Percentiles rank a stretch among this genome's conserved stretches.
phyloP scores from a whole-genome alignment of 176 grass and related monocot genomes.

The Oropetium thomaeum region DNA sequence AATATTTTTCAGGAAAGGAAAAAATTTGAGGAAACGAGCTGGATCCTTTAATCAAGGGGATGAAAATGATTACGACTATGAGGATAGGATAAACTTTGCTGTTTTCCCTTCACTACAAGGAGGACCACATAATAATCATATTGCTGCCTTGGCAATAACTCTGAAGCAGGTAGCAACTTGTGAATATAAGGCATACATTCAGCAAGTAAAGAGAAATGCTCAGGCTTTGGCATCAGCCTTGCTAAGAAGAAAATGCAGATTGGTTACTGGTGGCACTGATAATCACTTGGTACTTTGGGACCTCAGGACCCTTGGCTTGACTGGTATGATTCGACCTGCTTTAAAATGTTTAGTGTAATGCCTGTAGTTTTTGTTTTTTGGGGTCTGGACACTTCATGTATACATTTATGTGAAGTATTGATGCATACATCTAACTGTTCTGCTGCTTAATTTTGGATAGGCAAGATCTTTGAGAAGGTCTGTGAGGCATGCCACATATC shows the following conservation, averaged over 20 bases:
- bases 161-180: slow-evolving; percentile 86
- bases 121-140: slow-evolving; percentile 98
- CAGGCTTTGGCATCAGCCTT: slow-evolving; percentile 84
- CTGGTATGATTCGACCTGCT: slow-evolving; percentile 49
- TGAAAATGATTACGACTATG: slow-evolving; percentile 76
- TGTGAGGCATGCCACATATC: slow-evolving; percentile 95
- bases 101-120: slow-evolving; percentile 98
- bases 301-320: slow-evolving; percentile 92
- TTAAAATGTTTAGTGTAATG: slow-evolving; percentile 6
- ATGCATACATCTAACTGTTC: background rate
- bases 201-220: slow-evolving; percentile 95
- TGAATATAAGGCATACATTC: slow-evolving; percentile 95
- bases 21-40: slow-evolving; percentile 40
- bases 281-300: slow-evolving; percentile 99
- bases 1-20: slow-evolving; percentile 92
- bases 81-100: slow-evolving; percentile 89
- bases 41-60: slow-evolving; percentile 54
- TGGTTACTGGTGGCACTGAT: slow-evolving; percentile 96
- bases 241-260: slow-evolving; percentile 89
- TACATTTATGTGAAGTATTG: background rate
- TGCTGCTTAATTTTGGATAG: slow-evolving; percentile 43
- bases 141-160: slow-evolving; percentile 89
- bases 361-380: no score
- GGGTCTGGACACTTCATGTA: background rate
- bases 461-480: slow-evolving; percentile 90